phyloP scores from a whole-genome alignment of 768 basidiomycete genomes.

The Cystobasidium onofrii region DNA sequence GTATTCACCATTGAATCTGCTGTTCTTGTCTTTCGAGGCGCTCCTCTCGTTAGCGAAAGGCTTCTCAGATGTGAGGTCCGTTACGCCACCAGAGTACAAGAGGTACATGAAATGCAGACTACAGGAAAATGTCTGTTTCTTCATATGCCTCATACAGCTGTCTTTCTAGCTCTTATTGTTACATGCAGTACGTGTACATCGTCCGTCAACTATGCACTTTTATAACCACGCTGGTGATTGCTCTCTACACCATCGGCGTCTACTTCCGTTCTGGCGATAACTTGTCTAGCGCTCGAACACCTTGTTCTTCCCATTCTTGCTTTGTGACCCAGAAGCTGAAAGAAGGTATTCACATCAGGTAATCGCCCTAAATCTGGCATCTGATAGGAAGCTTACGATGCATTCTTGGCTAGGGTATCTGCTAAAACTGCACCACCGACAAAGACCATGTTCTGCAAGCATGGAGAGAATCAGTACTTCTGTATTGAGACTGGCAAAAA shows the following conservation, averaged over 20 bases:
- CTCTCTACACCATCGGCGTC: background rate
- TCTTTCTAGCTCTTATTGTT: background rate
- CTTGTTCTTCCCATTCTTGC: constrained; percentile 35
- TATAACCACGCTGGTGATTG: background rate
- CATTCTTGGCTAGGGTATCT: constrained; percentile 91
- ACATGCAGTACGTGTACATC: background rate
- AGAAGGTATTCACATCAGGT: background rate
- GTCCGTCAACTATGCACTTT: background rate
- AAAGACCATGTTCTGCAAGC: constrained; percentile 73
- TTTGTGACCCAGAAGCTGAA: constrained; percentile 31
- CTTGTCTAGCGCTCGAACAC: constrained; percentile 29
- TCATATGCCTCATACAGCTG: background rate
- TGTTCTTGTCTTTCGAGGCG: no score
- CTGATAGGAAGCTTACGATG: constrained; percentile 63
- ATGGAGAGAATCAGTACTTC: background rate
- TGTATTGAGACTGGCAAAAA: background rate
- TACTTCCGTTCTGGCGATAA: constrained; percentile 15
- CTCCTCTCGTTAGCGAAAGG: no score
- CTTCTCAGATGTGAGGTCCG: no score
- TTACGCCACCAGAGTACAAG: no score
- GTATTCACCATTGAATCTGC: no score
- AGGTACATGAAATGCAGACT: no score
- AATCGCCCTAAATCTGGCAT: constrained; percentile 42
- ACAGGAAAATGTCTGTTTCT: background rate
- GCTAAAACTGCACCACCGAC: constrained; percentile 96